Percentiles rank a stretch among this genome's conserved stretches.
phyloP scores from a whole-genome alignment of 108 stramenopile genomes.

The Nitzschia sp. region DNA sequence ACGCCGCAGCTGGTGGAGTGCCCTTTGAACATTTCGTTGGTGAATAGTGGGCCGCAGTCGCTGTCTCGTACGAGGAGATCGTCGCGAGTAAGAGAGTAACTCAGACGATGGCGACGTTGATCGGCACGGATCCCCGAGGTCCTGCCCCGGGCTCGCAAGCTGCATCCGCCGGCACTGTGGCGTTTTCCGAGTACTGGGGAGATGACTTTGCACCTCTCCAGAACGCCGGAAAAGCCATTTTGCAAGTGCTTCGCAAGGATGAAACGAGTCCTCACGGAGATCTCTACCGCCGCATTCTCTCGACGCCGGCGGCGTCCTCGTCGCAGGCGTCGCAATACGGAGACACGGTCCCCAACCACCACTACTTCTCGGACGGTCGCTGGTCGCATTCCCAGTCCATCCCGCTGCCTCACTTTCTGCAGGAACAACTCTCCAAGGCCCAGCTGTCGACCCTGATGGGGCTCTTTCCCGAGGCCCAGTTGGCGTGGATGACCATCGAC shows the following conservation, averaged over 20 bases:
- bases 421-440: slow-evolving; percentile 41
- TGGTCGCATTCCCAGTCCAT: slow-evolving; percentile 54
- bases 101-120: too few relatives aligned
- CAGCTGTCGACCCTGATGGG: slow-evolving; percentile 84
- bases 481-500: slow-evolving; percentile 94
- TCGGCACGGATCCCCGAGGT: too few relatives aligned
- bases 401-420: slow-evolving; percentile 68
- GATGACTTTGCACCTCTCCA: slow-evolving; percentile 80
- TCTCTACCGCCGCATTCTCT: slow-evolving; percentile 70
- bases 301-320: slow-evolving; percentile 8
- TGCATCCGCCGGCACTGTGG: background rate
- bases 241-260: slow-evolving; percentile 70
- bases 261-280: slow-evolving; percentile 77
- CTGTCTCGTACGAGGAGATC: too few relatives aligned
- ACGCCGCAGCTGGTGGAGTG: too few relatives aligned
- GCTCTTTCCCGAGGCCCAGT: slow-evolving; percentile 81
- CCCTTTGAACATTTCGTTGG: too few relatives aligned
- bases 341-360: slow-evolving; percentile 34
- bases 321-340: background rate
- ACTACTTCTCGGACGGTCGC: slow-evolving; percentile 20
- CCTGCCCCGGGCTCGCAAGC: too few relatives aligned
- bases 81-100: too few relatives aligned
- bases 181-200: slow-evolving; percentile 44
- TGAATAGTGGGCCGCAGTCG: too few relatives aligned
- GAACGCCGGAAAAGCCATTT: slow-evolving; percentile 59